A percentile compares a stretch with the other conserved stretches of the same genome.
Conservation (phyloP, 129 eudicot genomes). For the Tagetes erecta region DNA sequence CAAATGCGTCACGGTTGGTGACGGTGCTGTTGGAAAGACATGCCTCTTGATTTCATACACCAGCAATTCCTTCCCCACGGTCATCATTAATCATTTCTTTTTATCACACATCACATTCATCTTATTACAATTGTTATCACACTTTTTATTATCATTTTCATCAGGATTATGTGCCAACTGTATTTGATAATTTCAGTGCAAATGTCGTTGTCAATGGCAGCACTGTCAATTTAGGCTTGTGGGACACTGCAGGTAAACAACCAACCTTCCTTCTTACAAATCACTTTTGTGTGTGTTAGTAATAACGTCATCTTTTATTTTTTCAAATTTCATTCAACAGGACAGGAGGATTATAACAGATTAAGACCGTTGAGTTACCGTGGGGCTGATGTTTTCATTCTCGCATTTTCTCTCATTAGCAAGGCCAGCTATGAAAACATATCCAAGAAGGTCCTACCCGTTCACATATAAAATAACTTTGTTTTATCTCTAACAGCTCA, state of each 20-base stretch:
- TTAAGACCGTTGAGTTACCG: constrained; percentile 58
- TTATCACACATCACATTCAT: no score
- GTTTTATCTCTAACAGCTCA: constrained; percentile 9
- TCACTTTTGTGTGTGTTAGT: constrained; percentile 1
- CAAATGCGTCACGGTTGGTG: constrained; percentile 96
- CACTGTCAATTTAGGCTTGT: constrained; percentile 54
- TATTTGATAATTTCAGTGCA: constrained; percentile 58
- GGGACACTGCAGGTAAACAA: constrained; percentile 57
- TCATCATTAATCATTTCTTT: constrained; percentile 1
- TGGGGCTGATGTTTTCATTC: constrained; percentile 60
- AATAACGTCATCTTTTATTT: no score
- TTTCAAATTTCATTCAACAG: constrained; percentile 20
- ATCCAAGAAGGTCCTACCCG: constrained; percentile 43
- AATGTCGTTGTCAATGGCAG: constrained; percentile 53
- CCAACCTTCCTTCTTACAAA: background rate
- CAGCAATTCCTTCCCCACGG: constrained; percentile 99
- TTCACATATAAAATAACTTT: background rate
- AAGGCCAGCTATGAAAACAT: constrained; percentile 58
- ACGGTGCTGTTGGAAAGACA: constrained; percentile 99
- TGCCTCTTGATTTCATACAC: constrained; percentile 96
- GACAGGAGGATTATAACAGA: constrained; percentile 65
- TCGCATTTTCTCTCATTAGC: constrained; percentile 60
- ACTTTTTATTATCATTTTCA: background rate
- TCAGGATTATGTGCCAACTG: constrained; percentile 64
- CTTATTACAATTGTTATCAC: no score